phyloP scores from a whole-genome alignment of 208 protist genomes.

The Wallacemonas sp. region DNA sequence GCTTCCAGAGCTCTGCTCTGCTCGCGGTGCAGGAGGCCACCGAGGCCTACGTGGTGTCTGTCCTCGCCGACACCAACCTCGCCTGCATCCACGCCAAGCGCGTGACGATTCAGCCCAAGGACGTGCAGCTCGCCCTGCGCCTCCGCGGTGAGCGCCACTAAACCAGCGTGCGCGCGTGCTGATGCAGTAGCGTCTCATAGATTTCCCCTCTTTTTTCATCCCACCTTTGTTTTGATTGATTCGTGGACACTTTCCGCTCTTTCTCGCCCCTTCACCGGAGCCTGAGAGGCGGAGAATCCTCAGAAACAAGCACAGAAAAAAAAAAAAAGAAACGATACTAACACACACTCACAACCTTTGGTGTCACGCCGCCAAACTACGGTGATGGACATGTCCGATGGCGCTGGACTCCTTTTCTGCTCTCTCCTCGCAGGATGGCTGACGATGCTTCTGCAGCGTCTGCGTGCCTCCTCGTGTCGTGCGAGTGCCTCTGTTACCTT shows the following conservation, averaged over 20 bases:
- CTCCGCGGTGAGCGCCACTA: conserved; percentile 65
- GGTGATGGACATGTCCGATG: too few species aligned
- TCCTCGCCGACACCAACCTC: conserved; percentile 93
- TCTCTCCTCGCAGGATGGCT: too few species aligned
- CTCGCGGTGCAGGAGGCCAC: conserved; percentile 89
- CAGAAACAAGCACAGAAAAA: too few species aligned
- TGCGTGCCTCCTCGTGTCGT: too few species aligned
- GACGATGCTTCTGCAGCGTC: too few species aligned
- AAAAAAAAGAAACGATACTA: too few species aligned
- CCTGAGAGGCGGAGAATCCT: too few species aligned
- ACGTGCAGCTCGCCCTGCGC: conserved; percentile 62
- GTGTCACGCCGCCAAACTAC: too few species aligned
- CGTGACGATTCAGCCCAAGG: conserved; percentile 85
- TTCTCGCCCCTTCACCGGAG: background rate
- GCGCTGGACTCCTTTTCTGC: too few species aligned
- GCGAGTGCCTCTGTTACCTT: too few species aligned
- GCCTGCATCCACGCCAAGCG: conserved; percentile 86
- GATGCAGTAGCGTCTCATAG: conserved; percentile 4
- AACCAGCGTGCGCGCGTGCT: conserved; percentile 2
- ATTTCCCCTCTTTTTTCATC: conserved; percentile 18
- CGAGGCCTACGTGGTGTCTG: conserved; percentile 89
- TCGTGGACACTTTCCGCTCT: background rate
- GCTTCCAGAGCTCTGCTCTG: conserved; percentile 88
- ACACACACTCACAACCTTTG: too few species aligned
- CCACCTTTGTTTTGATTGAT: conserved; percentile 14